Evolutionary conservation across 768 basidiomycete species (phyloP).

Genomic region (Suillus fuscotomentosus): DNA sequence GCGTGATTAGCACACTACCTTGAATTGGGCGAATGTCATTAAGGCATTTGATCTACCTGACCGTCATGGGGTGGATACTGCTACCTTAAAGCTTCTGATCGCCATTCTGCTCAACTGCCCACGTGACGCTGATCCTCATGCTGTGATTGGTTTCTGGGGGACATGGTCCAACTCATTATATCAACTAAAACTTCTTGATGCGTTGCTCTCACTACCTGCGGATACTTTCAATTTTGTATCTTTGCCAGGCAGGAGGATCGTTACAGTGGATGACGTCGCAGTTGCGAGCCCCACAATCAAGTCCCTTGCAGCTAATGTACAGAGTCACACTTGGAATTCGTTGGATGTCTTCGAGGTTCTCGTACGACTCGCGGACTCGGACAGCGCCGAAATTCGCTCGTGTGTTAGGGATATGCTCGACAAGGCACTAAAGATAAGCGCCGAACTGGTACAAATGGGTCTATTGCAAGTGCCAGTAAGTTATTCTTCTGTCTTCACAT

Average conservation of each 20-base stretch:
- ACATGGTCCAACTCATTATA: slow-evolving; percentile 83
- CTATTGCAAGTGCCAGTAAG: slow-evolving; percentile 86
- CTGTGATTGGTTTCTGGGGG: slow-evolving; percentile 84
- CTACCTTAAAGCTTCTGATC: slow-evolving; percentile 85
- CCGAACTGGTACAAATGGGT: slow-evolving; percentile 93
- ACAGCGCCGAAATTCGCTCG: slow-evolving; percentile 65
- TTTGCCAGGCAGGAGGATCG: slow-evolving; percentile 78
- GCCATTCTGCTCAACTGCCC: slow-evolving; percentile 84
- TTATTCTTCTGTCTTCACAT: slow-evolving; percentile 14
- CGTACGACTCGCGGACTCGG: slow-evolving; percentile 74
- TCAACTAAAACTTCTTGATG: slow-evolving; percentile 85
- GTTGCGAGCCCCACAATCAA: slow-evolving; percentile 89
- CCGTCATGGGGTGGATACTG: slow-evolving; percentile 83
- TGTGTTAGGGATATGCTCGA: slow-evolving; percentile 91
- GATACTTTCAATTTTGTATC: slow-evolving; percentile 94
- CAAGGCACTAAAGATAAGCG: slow-evolving; percentile 89
- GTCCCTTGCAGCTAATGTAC: slow-evolving; percentile 84
- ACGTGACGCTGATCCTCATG: slow-evolving; percentile 72
- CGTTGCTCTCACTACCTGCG: slow-evolving; percentile 81
- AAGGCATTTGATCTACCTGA: slow-evolving; percentile 84
- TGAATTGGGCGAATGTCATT: slow-evolving; percentile 84
- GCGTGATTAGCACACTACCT: slow-evolving; percentile 49
- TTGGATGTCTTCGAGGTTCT: slow-evolving; percentile 87
- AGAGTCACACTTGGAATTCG: slow-evolving; percentile 94
- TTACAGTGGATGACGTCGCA: slow-evolving; percentile 86